Base-by-base conservation (phyloP, 2,329 filamentous ascomycete species). In the Aspergillus novoparasiticus region DNA sequence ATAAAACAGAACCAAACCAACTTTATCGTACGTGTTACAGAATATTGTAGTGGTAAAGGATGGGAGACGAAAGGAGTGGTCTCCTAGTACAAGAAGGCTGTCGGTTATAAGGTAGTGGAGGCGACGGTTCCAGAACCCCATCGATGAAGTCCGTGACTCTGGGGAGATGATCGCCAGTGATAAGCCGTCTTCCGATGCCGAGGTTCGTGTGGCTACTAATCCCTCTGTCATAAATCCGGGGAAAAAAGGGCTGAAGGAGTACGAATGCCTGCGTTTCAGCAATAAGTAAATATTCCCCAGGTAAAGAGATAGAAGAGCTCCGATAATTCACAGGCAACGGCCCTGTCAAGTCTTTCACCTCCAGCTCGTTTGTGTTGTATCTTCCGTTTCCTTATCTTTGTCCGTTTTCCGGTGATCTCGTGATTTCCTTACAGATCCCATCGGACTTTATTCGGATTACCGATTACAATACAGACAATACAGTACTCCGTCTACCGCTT, bases 161-260 rank as follows among this genome's bases (percentile, higher is more conserved):
- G 74, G 73, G 70, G 67, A 69, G 70, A 69, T 72, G 70, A 70
- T 67, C 58, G 65, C 59, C 59, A 60, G 65, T 68, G 71, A 71
- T 75, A 72, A 75, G 72, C 71, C 69, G 41, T 60, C 67, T 70
- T 66, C 73, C 71, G 73, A 68, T 71, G 73, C 75, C 75, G 75
- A 77, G 75, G 75, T 75, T 74, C 67, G 66, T 61, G 23, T 56
- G 34, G 48, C 61, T 68, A 70, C 69, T n/a, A 41, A 69, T 72
- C 69, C 72, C 68, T 60, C 54, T 26, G 64, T 60, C n/a, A 21
- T 56, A 63, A 66, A 68, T 68, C 67, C n/a, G 57, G 45, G 54
- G 46, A 48, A 50, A 50, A 14, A 41, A 55, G 3, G 45, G 23
- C 16, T 21, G 21, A 32, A n/a, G 4, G 12, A 50, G 19, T 21